Evolutionary conservation across 2,329 filamentous ascomycete genomes (phyloP).

Genomic region (Talaromyces sp.): DNA sequence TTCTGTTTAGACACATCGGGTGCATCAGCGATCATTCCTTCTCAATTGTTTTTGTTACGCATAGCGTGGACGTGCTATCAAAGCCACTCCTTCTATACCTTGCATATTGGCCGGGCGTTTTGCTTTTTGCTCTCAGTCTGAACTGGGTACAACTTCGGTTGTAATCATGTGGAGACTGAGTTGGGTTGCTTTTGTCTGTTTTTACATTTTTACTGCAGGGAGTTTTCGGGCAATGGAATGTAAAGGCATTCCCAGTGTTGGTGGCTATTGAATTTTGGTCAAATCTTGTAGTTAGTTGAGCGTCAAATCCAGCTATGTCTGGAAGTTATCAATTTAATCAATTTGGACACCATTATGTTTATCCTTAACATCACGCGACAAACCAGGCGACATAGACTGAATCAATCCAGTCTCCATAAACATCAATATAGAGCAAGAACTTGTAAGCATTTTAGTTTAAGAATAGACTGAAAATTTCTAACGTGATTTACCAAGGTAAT

Average conservation of each 20-base stretch:
- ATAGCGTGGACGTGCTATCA: constrained; percentile 21
- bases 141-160: neutral
- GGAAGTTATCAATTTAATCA: neutral
- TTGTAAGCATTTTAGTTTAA: no score
- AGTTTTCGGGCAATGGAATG: constrained; percentile 10
- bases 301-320: constrained; percentile 5
- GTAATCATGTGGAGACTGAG: constrained; percentile 19
- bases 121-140: neutral
- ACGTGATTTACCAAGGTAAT: no score
- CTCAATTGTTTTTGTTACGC: constrained; percentile 10
- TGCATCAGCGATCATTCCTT: constrained; percentile 20
- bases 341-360: neutral
- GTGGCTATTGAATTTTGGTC: neutral
- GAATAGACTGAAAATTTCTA: no score
- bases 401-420: no score
- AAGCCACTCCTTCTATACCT: constrained; percentile 20
- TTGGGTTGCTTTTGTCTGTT: constrained; percentile 35
- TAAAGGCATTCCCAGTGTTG: neutral
- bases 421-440: no score
- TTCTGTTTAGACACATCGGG: constrained; percentile 18
- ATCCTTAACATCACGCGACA: no score
- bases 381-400: no score
- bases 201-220: constrained; percentile 8
- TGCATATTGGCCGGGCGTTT: constrained; percentile 18
- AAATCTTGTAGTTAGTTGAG: constrained; percentile 9